Conservation (phyloP, 495 filamentous ascomycete species). For the Penicillium chermesinum region DNA sequence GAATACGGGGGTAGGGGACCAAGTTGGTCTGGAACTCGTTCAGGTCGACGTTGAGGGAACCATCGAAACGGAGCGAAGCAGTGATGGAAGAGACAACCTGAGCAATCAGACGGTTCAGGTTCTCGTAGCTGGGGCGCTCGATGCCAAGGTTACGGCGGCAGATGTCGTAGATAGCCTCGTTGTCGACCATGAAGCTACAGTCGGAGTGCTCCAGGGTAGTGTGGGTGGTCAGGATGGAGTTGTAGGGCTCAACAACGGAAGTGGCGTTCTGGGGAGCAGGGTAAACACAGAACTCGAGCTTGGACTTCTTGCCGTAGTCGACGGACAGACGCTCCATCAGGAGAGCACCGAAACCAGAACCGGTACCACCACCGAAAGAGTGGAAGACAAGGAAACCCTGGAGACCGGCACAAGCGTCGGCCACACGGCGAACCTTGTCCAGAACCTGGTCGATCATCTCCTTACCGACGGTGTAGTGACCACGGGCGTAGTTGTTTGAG, state of each 20-base stretch:
- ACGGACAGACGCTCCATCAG: slow-evolving; percentile 96
- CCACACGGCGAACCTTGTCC: slow-evolving; percentile 92
- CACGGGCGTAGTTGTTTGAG: slow-evolving; percentile 98
- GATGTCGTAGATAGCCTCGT: slow-evolving; percentile 99
- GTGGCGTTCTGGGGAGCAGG: slow-evolving; percentile 94
- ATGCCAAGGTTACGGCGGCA: slow-evolving; percentile 96
- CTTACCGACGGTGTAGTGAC: slow-evolving; percentile 98
- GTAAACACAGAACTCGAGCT: slow-evolving; percentile 99
- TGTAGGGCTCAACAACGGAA: slow-evolving; percentile 98
- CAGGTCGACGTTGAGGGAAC: slow-evolving; percentile 97
- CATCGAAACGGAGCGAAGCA: slow-evolving; percentile 96
- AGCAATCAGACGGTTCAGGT: slow-evolving; percentile 96
- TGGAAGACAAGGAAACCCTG: slow-evolving; percentile 99
- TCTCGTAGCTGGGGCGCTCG: slow-evolving; percentile 94
- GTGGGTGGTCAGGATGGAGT: slow-evolving; percentile 97
- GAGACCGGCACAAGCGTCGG: slow-evolving; percentile 94
- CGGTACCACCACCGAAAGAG: slow-evolving; percentile 98
- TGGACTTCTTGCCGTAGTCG: slow-evolving; percentile 99
- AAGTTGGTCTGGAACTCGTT: slow-evolving; percentile 99
- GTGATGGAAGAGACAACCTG: slow-evolving; percentile 99
- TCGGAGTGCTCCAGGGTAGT: slow-evolving; percentile 98
- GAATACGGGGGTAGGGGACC: slow-evolving; percentile 97
- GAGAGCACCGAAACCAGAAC: slow-evolving; percentile 96
- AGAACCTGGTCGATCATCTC: slow-evolving; percentile 96
- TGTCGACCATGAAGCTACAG: slow-evolving; percentile 99